These are phyloP conservation scores for Barnettozyma salicaria DNA, from an alignment of 805 yeast species.

Conservation along the genomic window DNA sequence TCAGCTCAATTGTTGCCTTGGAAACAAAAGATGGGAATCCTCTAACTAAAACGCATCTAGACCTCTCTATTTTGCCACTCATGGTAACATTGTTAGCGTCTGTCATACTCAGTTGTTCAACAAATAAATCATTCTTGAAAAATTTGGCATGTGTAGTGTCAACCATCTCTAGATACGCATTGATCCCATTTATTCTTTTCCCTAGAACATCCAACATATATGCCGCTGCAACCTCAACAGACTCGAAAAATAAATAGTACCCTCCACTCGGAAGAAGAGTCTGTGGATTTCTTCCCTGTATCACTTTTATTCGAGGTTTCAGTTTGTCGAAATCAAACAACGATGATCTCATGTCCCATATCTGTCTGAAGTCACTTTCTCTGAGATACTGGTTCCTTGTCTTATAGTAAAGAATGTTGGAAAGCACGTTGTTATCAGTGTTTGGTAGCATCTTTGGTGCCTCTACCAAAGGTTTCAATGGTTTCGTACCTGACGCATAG, in stretches of 20 bases:
- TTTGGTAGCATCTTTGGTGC: slow-evolving; percentile 6
- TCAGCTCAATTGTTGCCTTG: slow-evolving; percentile 29
- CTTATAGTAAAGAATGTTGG: slow-evolving; percentile 34
- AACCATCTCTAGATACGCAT: slow-evolving; percentile 41
- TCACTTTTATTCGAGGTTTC: slow-evolving; percentile 31
- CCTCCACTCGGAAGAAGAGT: slow-evolving; percentile 40
- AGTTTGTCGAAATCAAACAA: slow-evolving; percentile 26
- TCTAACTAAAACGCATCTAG: slow-evolving; percentile 34
- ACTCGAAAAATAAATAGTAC: slow-evolving; percentile 49
- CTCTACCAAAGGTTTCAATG: too few relatives aligned
- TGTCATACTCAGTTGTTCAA: background rate
- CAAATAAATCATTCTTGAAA: slow-evolving; percentile 2
- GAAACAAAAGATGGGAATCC: slow-evolving; percentile 43
- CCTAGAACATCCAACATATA: slow-evolving; percentile 46
- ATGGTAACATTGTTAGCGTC: slow-evolving; percentile 1
- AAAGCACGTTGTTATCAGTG: slow-evolving; percentile 5
- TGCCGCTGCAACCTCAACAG: slow-evolving; percentile 42
- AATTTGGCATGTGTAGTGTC: slow-evolving; percentile 18
- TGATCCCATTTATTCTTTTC: slow-evolving; percentile 45
- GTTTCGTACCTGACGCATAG: too few relatives aligned
- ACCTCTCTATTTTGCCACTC: slow-evolving; percentile 4
- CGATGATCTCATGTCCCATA: slow-evolving; percentile 28
- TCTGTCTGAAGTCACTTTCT: slow-evolving; percentile 34
- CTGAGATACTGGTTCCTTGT: slow-evolving; percentile 35
- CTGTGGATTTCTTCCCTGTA: slow-evolving; percentile 44